Conservation (phyloP, 169 alveolate species). For the Plasmodium reichenowi region DNA sequence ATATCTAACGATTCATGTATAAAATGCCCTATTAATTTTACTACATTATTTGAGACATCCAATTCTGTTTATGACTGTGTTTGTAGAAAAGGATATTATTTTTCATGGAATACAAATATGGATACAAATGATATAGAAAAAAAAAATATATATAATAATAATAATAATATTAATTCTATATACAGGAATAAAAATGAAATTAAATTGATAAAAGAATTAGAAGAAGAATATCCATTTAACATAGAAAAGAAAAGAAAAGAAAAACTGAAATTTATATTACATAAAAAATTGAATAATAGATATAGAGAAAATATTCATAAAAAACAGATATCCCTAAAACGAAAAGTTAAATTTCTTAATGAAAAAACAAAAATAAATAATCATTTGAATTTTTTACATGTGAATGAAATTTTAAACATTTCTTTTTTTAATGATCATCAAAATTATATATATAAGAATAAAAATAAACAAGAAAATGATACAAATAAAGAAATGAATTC, state of each 20-base stretch:
- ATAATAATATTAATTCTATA: neutral
- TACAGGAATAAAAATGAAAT: too few species aligned
- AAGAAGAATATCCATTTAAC: neutral
- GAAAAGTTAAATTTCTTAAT: conserved; percentile 3
- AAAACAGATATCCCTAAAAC: neutral
- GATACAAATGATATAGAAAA: conserved; percentile 13
- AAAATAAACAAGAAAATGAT: too few species aligned
- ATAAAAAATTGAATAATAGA: neutral
- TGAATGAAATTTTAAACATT: too few species aligned
- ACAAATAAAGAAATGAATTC: too few species aligned
- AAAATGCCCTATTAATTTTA: conserved; percentile 82
- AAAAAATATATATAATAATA: neutral
- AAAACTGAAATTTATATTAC: neutral
- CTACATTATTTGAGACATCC: conserved; percentile 79
- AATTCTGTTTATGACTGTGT: conserved; percentile 83
- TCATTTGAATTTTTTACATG: too few species aligned
- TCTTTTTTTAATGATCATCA: too few species aligned
- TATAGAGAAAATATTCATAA: neutral
- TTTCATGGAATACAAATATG: conserved; percentile 17
- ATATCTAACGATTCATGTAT: conserved; percentile 78
- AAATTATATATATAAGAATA: too few species aligned
- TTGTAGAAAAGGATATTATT: conserved; percentile 85
- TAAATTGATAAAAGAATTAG: neutral
- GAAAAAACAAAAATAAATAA: neutral
- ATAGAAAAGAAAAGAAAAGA: neutral